Conservation (phyloP, 306 rosid species). For the Vicia faba region DNA sequence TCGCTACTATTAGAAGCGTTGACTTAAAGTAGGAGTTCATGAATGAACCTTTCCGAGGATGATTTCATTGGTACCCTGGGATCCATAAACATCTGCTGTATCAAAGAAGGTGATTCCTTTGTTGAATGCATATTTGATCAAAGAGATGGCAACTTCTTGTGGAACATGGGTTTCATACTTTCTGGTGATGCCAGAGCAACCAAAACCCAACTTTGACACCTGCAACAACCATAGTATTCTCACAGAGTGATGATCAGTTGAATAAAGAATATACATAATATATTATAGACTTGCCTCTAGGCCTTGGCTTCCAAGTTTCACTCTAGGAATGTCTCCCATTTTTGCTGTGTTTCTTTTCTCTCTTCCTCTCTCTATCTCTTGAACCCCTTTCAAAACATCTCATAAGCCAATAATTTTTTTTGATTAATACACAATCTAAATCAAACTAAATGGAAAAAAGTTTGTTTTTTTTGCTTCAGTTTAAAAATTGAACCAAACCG, state of each 20-base stretch:
- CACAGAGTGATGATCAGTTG: background rate
- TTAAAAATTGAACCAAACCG: no score
- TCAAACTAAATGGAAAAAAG: no score
- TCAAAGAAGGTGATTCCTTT: slow-evolving; percentile 83
- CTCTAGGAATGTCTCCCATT: slow-evolving; percentile 44
- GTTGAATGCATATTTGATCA: slow-evolving; percentile 65
- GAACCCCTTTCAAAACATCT: background rate
- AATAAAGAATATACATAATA: background rate
- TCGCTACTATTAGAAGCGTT: background rate
- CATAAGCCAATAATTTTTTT: no score
- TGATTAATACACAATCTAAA: no score
- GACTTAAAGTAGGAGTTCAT: background rate
- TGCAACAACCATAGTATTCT: slow-evolving; percentile 16
- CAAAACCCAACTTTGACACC: slow-evolving; percentile 86
- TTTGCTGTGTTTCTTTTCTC: background rate
- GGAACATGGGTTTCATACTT: slow-evolving; percentile 54
- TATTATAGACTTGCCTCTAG: slow-evolving; percentile 21
- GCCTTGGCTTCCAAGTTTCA: slow-evolving; percentile 42
- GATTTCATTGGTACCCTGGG: slow-evolving; percentile 55
- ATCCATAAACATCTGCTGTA: slow-evolving; percentile 68
- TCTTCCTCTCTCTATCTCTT: no score
- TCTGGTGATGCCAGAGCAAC: slow-evolving; percentile 70
- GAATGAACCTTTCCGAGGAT: slow-evolving; percentile 66
- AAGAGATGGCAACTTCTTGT: slow-evolving; percentile 58
- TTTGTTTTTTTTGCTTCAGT: no score